Percentiles rank a stretch among this genome's conserved stretches.
These are phyloP conservation scores for Chalara sp. DNA, from an alignment of 2,329 filamentous ascomycete genomes.

Conservation along the genomic window DNA sequence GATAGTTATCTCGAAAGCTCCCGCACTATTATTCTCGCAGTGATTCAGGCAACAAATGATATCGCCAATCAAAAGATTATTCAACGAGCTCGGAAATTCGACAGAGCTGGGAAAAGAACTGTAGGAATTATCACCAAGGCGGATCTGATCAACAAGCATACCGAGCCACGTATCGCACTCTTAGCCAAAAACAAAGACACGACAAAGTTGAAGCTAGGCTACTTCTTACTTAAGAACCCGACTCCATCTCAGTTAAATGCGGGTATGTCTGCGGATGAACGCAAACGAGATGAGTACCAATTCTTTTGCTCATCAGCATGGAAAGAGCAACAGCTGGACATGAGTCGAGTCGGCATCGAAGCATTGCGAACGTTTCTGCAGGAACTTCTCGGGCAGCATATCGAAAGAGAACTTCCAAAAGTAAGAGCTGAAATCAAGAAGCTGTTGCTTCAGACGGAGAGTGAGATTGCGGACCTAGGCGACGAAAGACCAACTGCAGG, in stretches of 20 bases:
- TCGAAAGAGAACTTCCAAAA: too few species aligned
- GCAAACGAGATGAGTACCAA: neutral
- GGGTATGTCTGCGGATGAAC: neutral
- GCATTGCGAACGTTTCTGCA: too few species aligned
- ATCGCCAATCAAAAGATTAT: conserved; percentile 32
- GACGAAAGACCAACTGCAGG: conserved; percentile 8
- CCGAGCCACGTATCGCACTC: conserved; percentile 2
- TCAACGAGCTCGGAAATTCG: conserved; percentile 37
- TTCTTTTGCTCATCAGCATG: neutral
- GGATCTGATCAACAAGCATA: conserved; percentile 26
- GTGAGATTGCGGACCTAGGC: conserved; percentile 8
- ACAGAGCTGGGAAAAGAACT: conserved; percentile 24
- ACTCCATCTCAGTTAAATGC: neutral
- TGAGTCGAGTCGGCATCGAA: too few species aligned
- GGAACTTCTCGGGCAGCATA: too few species aligned
- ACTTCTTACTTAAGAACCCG: neutral
- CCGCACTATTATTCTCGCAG: conserved; percentile 16
- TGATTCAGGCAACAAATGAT: conserved; percentile 36
- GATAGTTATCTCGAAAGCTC: conserved; percentile 34
- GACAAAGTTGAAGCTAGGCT: neutral
- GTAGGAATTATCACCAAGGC: conserved; percentile 39
- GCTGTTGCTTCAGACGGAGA: neutral
- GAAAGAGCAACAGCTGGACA: neutral
- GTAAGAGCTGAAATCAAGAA: too few species aligned
- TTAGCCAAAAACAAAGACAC: conserved; percentile 7